Percentiles rank a stretch among this genome's conserved stretches.
Conservation (phyloP, 306 rosid genomes). For the Gleditsia sinensis region DNA sequence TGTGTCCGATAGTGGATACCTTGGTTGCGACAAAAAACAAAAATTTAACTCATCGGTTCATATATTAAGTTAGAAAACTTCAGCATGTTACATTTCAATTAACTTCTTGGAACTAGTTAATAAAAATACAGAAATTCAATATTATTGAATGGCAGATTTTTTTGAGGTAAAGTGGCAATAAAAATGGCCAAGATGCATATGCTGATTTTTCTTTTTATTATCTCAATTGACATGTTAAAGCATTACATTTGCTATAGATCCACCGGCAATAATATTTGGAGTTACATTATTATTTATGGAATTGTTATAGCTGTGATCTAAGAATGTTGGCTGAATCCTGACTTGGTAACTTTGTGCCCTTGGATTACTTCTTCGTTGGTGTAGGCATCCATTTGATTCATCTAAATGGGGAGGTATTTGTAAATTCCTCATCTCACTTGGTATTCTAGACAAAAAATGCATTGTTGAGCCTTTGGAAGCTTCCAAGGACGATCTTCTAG, state of each 20-base stretch:
- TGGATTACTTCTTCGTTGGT: slow-evolving; percentile 23
- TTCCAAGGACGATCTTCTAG: slow-evolving; percentile 81
- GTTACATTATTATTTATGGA: neutral
- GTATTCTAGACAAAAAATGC: slow-evolving; percentile 48
- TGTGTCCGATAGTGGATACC: no score
- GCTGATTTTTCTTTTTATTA: no score
- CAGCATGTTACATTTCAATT: no score
- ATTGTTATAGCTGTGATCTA: neutral
- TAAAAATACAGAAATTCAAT: neutral
- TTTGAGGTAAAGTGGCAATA: neutral
- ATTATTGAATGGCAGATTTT: neutral
- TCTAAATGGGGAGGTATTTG: slow-evolving; percentile 85
- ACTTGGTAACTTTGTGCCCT: slow-evolving; percentile 7
- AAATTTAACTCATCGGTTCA: neutral
- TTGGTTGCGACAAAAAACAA: no score
- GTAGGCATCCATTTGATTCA: slow-evolving; percentile 96
- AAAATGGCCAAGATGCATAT: neutral
- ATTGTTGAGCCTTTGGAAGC: slow-evolving; percentile 89
- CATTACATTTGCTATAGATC: no score
- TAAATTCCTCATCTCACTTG: slow-evolving; percentile 57
- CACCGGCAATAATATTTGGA: no score
- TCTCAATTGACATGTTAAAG: no score
- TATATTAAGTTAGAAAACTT: neutral
- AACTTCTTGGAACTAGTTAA: neutral
- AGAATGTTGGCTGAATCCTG: neutral